Conservation (phyloP, 2,329 filamentous ascomycete species). For the Magnaporthiopsis incrustans region DNA sequence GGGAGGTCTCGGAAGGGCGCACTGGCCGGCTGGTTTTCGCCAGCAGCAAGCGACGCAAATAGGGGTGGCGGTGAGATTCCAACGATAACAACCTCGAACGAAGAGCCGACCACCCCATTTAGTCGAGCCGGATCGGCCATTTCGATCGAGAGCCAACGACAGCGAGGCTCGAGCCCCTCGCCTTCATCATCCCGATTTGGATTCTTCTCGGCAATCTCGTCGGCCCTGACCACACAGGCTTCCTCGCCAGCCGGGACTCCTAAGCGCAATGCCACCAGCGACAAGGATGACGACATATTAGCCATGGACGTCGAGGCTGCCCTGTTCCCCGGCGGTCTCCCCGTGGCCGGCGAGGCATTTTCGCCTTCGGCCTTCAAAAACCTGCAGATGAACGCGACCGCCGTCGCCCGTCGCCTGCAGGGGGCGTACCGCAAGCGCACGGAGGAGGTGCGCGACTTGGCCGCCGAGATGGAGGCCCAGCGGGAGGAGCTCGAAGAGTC, state of each 20-base stretch:
- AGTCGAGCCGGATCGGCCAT: slow-evolving; percentile 24
- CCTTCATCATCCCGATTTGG: slow-evolving; percentile 33
- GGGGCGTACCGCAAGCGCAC: slow-evolving; percentile 48
- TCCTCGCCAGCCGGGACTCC: slow-evolving; percentile 14
- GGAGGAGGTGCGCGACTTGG: slow-evolving; percentile 39
- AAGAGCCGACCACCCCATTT: slow-evolving; percentile 24
- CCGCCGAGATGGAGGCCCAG: slow-evolving; percentile 44
- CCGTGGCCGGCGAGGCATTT: slow-evolving; percentile 39
- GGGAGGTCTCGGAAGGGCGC: slow-evolving; percentile 20
- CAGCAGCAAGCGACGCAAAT: background rate
- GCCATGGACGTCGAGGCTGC: slow-evolving; percentile 46
- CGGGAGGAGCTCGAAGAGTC: slow-evolving; percentile 49
- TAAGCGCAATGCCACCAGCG: background rate
- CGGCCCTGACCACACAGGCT: slow-evolving; percentile 24
- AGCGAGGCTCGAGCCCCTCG: slow-evolving; percentile 6
- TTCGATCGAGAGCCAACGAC: slow-evolving; percentile 14
- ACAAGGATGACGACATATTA: slow-evolving; percentile 42
- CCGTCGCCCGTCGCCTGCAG: slow-evolving; percentile 49
- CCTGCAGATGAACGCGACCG: slow-evolving; percentile 48
- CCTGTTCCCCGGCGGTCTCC: slow-evolving; percentile 39
- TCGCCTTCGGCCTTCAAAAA: slow-evolving; percentile 54
- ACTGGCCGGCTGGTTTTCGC: slow-evolving; percentile 24
- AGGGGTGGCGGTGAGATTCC: slow-evolving; percentile 5
- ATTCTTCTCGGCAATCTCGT: slow-evolving; percentile 37
- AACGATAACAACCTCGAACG: slow-evolving; percentile 17